Percentiles rank a stretch among this genome's conserved stretches.
Evolutionary conservation across 1,284 basidiomycete genomes (phyloP).

Genomic region (Chalciporus piperatoides): DNA sequence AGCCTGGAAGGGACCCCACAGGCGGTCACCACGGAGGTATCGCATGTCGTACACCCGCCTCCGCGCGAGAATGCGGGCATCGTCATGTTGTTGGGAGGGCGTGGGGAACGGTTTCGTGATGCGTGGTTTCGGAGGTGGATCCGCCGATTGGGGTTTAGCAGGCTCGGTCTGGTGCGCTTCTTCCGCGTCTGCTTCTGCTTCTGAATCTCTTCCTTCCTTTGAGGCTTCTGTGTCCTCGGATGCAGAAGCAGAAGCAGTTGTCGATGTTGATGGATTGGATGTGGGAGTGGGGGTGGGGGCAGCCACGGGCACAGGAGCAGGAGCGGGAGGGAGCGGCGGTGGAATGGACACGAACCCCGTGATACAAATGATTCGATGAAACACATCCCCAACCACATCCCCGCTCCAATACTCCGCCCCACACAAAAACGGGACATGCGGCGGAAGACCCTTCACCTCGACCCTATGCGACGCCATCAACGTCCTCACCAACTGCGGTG

Average conservation of each 20-base stretch:
- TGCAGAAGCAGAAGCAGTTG: background rate
- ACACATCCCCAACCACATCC: slow-evolving; percentile 29
- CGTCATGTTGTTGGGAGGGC: slow-evolving; percentile 22
- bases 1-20: slow-evolving; percentile 47
- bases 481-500: slow-evolving; percentile 31
- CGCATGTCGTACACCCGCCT: slow-evolving; percentile 45
- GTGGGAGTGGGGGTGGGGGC: background rate
- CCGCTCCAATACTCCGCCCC: slow-evolving; percentile 17
- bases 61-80: slow-evolving; percentile 42
- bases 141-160: background rate
- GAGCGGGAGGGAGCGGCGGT: slow-evolving; percentile 10
- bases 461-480: slow-evolving; percentile 20
- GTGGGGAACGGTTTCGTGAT: slow-evolving; percentile 10
- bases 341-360: slow-evolving; percentile 34
- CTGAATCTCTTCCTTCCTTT: background rate
- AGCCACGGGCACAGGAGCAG: too few species aligned
- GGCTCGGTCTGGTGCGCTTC: background rate
- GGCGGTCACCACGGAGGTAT: slow-evolving; percentile 40
- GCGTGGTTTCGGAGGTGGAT: too few species aligned
- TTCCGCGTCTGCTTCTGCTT: background rate
- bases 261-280: background rate
- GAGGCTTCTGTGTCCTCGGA: background rate
- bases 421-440: slow-evolving; percentile 19
- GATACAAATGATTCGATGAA: slow-evolving; percentile 38
- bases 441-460: slow-evolving; percentile 25